Percentiles rank a stretch among this genome's conserved stretches.
Conservation (phyloP, 2,329 filamentous ascomycete species). For the Lanzia echinophila region DNA sequence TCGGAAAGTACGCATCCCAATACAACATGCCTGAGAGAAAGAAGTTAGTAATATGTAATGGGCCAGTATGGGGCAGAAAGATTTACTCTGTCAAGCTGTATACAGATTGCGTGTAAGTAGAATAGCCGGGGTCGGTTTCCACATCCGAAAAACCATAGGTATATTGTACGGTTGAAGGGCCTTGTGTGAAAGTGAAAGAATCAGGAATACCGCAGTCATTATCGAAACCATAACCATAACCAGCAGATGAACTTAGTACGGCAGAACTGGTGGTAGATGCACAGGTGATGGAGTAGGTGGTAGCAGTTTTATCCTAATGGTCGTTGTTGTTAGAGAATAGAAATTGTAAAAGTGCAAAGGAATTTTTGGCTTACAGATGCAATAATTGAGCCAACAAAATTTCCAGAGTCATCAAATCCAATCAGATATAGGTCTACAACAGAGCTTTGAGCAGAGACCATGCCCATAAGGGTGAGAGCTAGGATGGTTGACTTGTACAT, state of each 20-base stretch:
- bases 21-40: conserved; percentile 1
- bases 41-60: background rate
- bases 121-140: background rate
- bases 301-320: conserved; percentile 13
- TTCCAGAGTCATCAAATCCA: background rate
- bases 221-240: conserved; percentile 4
- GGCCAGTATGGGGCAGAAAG: background rate
- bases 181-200: conserved; percentile 21
- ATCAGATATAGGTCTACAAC: conserved; percentile 2
- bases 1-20: conserved; percentile 16
- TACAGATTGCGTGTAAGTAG: background rate
- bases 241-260: conserved; percentile 18
- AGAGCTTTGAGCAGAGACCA: background rate
- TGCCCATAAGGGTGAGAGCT: conserved; percentile 1
- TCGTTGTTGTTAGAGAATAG: background rate
- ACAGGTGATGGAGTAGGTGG: conserved; percentile 9
- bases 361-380: background rate
- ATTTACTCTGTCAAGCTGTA: background rate
- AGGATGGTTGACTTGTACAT: conserved; percentile 8
- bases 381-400: conserved; percentile 6
- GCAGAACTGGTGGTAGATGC: background rate
- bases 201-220: conserved; percentile 17
- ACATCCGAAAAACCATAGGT: conserved; percentile 2
- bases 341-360: background rate
- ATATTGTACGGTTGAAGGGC: conserved; percentile 20